These are phyloP conservation scores for Penicillium sp. DNA, from an alignment of 2,329 filamentous ascomycete genomes.

Conservation along the genomic window DNA sequence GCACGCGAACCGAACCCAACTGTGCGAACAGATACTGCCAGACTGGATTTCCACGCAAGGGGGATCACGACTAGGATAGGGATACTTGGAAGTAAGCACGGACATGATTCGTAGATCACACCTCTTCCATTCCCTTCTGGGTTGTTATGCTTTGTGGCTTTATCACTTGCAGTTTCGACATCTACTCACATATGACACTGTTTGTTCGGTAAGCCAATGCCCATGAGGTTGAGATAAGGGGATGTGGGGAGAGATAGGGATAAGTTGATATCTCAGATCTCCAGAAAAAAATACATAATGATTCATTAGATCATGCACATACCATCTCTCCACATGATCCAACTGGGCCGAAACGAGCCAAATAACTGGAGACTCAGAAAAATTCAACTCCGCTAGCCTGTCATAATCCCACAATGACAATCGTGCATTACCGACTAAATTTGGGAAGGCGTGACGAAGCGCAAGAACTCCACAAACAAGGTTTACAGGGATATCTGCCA, in stretches of 20 bases:
- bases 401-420: neutral
- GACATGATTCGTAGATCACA: neutral
- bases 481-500: neutral
- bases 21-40: slow-evolving; percentile 5
- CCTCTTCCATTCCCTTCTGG: neutral
- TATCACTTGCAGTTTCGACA: slow-evolving; percentile 4
- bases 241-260: neutral
- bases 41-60: slow-evolving; percentile 17
- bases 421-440: neutral
- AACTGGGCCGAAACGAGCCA: neutral
- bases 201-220: neutral
- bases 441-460: neutral
- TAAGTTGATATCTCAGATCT: neutral
- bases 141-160: slow-evolving; percentile 1
- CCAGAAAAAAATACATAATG: neutral
- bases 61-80: slow-evolving; percentile 11
- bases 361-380: neutral
- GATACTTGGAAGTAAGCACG: neutral
- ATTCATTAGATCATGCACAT: neutral
- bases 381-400: neutral
- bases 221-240: neutral
- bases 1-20: slow-evolving; percentile 7
- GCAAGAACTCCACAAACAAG: neutral
- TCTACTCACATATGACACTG: neutral
- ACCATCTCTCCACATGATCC: neutral